Evolutionary conservation across 2,329 filamentous ascomycete genomes (phyloP), one percentile per base, ranked within the genome.

Genomic region (Ceratocystiopsis brevicomis): DNA sequence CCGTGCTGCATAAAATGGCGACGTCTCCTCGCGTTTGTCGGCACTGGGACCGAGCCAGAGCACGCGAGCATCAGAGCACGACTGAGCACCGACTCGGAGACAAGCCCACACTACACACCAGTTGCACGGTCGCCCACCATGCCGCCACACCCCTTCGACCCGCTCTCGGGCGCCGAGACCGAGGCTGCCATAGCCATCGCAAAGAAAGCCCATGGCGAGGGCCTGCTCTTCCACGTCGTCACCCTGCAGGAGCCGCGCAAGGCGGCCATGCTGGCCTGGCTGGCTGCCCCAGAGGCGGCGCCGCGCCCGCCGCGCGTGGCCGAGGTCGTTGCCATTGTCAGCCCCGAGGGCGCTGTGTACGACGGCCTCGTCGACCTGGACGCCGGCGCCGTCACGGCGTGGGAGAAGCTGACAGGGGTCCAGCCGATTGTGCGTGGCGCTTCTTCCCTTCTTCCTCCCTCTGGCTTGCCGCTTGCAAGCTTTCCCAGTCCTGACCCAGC

Each of bases 201-300:
- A 50, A 76, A 75, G 48, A 73, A 78, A 52, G 68, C 79, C 46
- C 68, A 93, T 57, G 67, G 74, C 45, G 68, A 78, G 39, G 68
- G 78, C 40, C 68, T 92, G 46, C 76, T 77, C 59, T 94, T 87
- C 71, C 90, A 94, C 64, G 81, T 86, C 3, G 78, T 94, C 44
- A 81, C 83, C 3, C 66, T 93, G 25, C 78, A 77, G 53, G 86
- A 94, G 65, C 86, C 86, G 40, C 79, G 79, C 50, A 94, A 94
- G 67, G 75, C 70, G 39, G 76, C 85, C 53, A 86, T 93, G 82
- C 67, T 77, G 56, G 72, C 70, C 47, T 94, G 84, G 84, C 61
- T 93, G 13, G 75, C 70, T 40, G 67, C 76, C 45, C 75, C 81
- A 1, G 61, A 72, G 17, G 68, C 65, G 11, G 62, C 66, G 0